These are phyloP conservation scores for Entonaema liquescens DNA, from an alignment of 495 filamentous ascomycete genomes.

Conservation along the genomic window DNA sequence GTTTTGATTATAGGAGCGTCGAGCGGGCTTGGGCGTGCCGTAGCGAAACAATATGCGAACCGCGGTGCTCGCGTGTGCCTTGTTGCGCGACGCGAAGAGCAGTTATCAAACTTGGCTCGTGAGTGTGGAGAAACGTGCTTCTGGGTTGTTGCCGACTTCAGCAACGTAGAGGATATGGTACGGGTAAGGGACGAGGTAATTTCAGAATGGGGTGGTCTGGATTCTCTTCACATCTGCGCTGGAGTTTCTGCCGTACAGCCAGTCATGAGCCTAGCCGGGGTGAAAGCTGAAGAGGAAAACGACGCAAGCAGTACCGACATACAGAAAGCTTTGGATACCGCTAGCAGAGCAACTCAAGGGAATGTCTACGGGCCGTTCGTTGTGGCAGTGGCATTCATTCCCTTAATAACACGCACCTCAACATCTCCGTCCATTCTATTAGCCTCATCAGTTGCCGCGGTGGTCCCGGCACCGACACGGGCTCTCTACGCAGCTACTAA, in stretches of 20 bases:
- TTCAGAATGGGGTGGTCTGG: constrained; percentile 40
- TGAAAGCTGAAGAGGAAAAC: constrained; percentile 16
- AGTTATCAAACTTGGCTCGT: constrained; percentile 25
- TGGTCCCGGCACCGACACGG: constrained; percentile 46
- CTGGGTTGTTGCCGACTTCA: constrained; percentile 41
- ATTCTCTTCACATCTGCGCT: constrained; percentile 43
- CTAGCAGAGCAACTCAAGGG: constrained; percentile 32
- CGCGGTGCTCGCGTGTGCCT: constrained; percentile 42
- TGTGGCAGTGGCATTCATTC: constrained; percentile 41
- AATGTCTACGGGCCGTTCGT: constrained; percentile 44
- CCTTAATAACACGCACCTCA: constrained; percentile 43
- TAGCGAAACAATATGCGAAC: constrained; percentile 37
- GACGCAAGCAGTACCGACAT: constrained; percentile 38
- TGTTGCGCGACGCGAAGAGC: constrained; percentile 40
- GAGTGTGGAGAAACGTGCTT: constrained; percentile 43
- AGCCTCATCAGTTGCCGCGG: constrained; percentile 43
- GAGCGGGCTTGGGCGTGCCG: constrained; percentile 42
- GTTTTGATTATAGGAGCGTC: constrained; percentile 46
- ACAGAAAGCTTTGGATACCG: constrained; percentile 26
- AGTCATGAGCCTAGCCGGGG: constrained; percentile 41
- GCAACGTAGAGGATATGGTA: constrained; percentile 37
- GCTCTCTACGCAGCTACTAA: constrained; percentile 46
- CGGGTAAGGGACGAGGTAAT: constrained; percentile 32
- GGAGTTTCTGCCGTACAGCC: constrained; percentile 48
- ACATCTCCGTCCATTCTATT: constrained; percentile 40